phyloP scores from a whole-genome alignment of 169 alveolate species.

The Perkinsus chesapeaki region DNA sequence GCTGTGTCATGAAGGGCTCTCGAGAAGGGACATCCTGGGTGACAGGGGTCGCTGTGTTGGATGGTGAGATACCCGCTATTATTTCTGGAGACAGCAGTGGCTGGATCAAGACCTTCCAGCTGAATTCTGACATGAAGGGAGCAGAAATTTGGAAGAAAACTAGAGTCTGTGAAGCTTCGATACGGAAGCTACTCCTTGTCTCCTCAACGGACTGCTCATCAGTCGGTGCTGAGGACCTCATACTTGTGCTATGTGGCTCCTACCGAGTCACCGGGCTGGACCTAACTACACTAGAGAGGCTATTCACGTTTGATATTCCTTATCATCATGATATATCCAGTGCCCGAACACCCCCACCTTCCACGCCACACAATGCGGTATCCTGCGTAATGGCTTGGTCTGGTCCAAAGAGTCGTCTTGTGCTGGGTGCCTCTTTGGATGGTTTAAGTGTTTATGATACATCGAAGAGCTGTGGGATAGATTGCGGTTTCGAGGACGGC shows the following conservation, averaged over 20 bases:
- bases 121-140: not conserved
- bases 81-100: not conserved
- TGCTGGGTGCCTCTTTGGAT: not conserved
- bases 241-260: not conserved
- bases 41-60: not conserved
- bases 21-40: not conserved
- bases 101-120: not conserved
- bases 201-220: not conserved
- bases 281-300: not conserved
- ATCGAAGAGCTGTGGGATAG: not conserved
- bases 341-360: not conserved
- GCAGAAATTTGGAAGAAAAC: not conserved
- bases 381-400: not conserved
- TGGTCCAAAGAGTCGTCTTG: not conserved
- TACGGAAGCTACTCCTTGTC: not conserved
- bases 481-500: not conserved
- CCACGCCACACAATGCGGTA: not conserved
- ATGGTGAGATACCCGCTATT: not conserved
- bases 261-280: not conserved
- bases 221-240: not conserved
- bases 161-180: not conserved
- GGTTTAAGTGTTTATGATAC: not conserved
- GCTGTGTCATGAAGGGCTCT: not conserved
- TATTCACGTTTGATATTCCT: not conserved
- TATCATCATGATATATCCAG: not conserved